Evolutionary conservation across 768 basidiomycete genomes (phyloP).

Genomic region (Pleurotus salmoneostramineus): DNA sequence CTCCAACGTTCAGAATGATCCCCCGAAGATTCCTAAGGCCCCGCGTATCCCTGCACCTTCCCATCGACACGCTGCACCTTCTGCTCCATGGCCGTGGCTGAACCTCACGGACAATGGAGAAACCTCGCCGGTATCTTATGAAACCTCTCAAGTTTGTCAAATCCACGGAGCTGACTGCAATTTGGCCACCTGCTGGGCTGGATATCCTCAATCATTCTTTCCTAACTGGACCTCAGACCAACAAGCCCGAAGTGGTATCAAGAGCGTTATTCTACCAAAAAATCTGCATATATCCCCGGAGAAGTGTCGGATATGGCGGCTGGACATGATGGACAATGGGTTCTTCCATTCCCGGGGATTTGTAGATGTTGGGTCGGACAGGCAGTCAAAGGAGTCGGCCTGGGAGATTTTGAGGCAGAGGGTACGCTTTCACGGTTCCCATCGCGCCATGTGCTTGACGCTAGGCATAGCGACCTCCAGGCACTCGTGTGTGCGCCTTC

Average conservation of each 20-base stretch:
- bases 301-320: conserved; percentile 30
- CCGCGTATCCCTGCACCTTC: conserved; percentile 28
- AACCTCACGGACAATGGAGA: conserved; percentile 22
- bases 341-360: conserved; percentile 18
- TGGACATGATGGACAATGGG: conserved; percentile 35
- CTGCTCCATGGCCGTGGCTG: conserved; percentile 45
- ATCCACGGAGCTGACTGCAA: neutral
- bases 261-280: conserved; percentile 20
- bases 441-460: neutral
- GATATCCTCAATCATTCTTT: conserved; percentile 50
- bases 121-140: neutral
- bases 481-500: conserved; percentile 42
- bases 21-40: no score
- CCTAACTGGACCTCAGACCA: conserved; percentile 54
- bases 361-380: conserved; percentile 15
- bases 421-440: conserved; percentile 25
- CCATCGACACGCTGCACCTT: conserved; percentile 44
- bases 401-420: conserved; percentile 26
- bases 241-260: conserved; percentile 32
- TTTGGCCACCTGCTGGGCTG: conserved; percentile 21
- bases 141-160: no score
- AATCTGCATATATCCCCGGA: conserved; percentile 11
- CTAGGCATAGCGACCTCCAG: conserved; percentile 23
- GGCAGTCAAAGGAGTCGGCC: conserved; percentile 19
- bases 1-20: no score